Base-by-base conservation (phyloP, 768 basidiomycete genomes). In the Kwoniella botswanensis region DNA sequence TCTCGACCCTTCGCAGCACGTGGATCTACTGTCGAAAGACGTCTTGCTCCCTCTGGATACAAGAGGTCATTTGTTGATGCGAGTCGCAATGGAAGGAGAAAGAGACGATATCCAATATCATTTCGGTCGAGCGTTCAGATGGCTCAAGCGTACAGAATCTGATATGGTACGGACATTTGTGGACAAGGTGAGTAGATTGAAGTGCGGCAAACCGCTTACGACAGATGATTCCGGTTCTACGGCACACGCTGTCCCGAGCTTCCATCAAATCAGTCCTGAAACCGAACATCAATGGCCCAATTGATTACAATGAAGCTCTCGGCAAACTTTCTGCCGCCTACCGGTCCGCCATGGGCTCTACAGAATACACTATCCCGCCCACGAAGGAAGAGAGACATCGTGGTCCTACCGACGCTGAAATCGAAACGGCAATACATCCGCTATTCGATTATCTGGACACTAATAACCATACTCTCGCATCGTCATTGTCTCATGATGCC, bases 1-100 rank as follows among this genome's bases (percentile, higher is more conserved):
- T 74, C 87, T 99, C 29, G 95, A 98, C 75, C 94, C 94, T 2
- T 86, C 88, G 70, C 88, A 92, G 65, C 96, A 93, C 77, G 90
- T 90, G 13, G 94, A 99, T 85, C 91, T 91, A 82, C 85, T 98
- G 70, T 86, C 93, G 2, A 94, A 94, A 77, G 97, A 99, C 70
- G 82, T 95, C 7, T 94, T 94, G 92, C 88, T 95, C 85, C 91
- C 93, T 71, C 85, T 98, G 17, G 95, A 98, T 79, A 89, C 90
- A 0, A 87, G 89, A 65, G 94, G 97, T 4, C 88, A 93, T 43
- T 87, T 98, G 61, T 85, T 97, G 46, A 86, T 97, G 42, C 88
- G 97, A 21, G 88, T 98, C 68, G 95, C 93, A 80, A 97, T 98
- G 94, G 97, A 99, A 80, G 94, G 95, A 64, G 97, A 98, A 87